Evolutionary conservation across 129 eudicot species (phyloP), one percentile per base, ranked within the genome.

Genomic region (Rutidosis leptorrhynchoides): DNA sequence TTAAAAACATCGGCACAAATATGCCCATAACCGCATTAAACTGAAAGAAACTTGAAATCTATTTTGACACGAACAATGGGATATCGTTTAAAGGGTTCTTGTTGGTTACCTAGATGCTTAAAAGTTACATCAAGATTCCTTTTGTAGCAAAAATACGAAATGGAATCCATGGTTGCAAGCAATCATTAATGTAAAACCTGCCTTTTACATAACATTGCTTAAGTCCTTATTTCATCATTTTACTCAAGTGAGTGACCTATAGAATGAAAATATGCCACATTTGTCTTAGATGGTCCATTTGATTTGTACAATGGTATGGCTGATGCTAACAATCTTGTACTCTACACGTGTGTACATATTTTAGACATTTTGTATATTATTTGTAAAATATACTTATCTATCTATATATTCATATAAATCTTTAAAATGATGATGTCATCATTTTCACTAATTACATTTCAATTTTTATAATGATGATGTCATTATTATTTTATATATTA

Each of bases 231-330:
- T 64, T 54, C 58, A 52, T 12, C 30, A 48, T 53, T 73, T 19
- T 54, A 64, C 20, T 58, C 27, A 25, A 40, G 55, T 12, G 17
- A 14, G 24, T 40, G 20, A 12, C 46, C 25, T 9, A 20, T 25
- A 64, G 45, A 73, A 64, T 53, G 71, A 40, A 53, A 25, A 17
- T 26, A 35, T 73, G 30, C 65, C 65, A 27, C 71, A 53, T 73
- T 73, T 54, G 71, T n/a, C 42, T n/a, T n/a, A 30, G 48, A 62
- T 35, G 77, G 55, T 56, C 61, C 78, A 43, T 65, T 56, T 25
- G 42, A 11, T 55, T 64, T 65, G 67, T 65, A 65, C 72, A 74
- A 74, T 40, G 35, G 66, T 65, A 56, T 65, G 78, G 66, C 43
- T 27, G 12, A 23, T 45, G 66, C 16, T 57, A 28, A 57, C 17